Evolutionary conservation across 2,329 filamentous ascomycete species (phyloP), one percentile per base, ranked within the genome.

Genomic region (Pseudogymnoascus sp.): DNA sequence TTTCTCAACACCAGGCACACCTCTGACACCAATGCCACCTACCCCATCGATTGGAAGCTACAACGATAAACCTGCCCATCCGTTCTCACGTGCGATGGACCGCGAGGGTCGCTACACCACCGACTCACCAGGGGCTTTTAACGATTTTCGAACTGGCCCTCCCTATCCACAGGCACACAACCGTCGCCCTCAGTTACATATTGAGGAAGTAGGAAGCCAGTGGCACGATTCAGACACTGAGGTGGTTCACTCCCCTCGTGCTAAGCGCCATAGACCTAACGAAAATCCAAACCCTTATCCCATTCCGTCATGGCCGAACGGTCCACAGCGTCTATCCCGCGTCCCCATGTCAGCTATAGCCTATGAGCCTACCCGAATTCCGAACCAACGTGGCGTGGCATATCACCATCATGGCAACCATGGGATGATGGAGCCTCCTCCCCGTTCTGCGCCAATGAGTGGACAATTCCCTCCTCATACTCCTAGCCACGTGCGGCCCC

Each of bases 101-200:
- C 74, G 76, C 28, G 89, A 90, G 71, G 82, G 87, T 63, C 83
- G 88, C 22, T 83, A 87, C 38, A 83, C 83, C 69, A 83, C 83
- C 66, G 78, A 77, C 46, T 69, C 75, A 65, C 74, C 76, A 7
- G 28, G n/a, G 10, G 5, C 50, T 3, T 56, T 56, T 7, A 22
- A 19, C 16, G 28, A 19, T 33, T 56, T 56, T 33, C 50, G 50
- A 22, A 8, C 16, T 7, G 50, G 50, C n/a, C 50, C 28, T 56
- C 50, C 28, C 26, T 56, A 35, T 35, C 50, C 28, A 22, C 50
- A 33, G 5, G 4, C 50, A 19, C 50, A 56, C 10, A 56, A 33
- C 16, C 50, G 50, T 11, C 50, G 50, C 6, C 50, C 50, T 8
- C 50, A 35, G 8, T 56, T 56, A 6, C 26, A 35, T 6, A 11